Base-by-base conservation (phyloP, 2,329 filamentous ascomycete species). In the Peltaster fructicola region DNA sequence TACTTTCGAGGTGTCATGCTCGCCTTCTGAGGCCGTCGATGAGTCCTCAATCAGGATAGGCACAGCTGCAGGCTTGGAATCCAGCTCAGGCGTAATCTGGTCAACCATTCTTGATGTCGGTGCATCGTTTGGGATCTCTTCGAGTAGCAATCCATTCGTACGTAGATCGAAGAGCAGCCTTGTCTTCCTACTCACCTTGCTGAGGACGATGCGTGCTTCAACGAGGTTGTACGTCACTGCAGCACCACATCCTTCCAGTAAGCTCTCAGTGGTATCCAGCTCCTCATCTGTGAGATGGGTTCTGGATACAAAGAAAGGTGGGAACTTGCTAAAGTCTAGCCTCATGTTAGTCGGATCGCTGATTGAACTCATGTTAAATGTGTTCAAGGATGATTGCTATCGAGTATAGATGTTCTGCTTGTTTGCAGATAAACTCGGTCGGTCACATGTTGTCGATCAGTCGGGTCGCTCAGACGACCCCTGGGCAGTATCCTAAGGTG, bases 151-250 rank as follows among this genome's bases (percentile, higher is more conserved):
- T 8, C 69, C 72, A 22, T 68, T 63, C 5, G 67, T 63, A 26
- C 79, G 63, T 32, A 95, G 55, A 50, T 95, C 85, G 38, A 90
- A 72, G 22, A 66, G 59, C 1, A 80, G 80, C 10, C 85, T 65
- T 39, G 69, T 64, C 35, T 67, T 72, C 27, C 68, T 73, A 1
- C 61, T 60, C 16, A 91, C 62, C 36, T 72, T 79, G 2, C 77
- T 81, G 15, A 95, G 47, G 2, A 92, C 59, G 3, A 93, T 49
- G 4, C 65, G 59, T 1, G 81, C 81, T 47, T 85, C 75, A 8
- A 59, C 57, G 25, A 75, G 57, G 45, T 85, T 67, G 30, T 74
- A 73, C 0, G 79, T 84, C 26, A 88, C 45, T 1, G 60, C 62
- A 5, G 65, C 68, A 25, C 54, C 53, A 26, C 52, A 48, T 5